These are phyloP conservation scores for Apophysomyces sp. DNA, from an alignment of 371 early-diverging fungal genomes.

Conservation along the genomic window DNA sequence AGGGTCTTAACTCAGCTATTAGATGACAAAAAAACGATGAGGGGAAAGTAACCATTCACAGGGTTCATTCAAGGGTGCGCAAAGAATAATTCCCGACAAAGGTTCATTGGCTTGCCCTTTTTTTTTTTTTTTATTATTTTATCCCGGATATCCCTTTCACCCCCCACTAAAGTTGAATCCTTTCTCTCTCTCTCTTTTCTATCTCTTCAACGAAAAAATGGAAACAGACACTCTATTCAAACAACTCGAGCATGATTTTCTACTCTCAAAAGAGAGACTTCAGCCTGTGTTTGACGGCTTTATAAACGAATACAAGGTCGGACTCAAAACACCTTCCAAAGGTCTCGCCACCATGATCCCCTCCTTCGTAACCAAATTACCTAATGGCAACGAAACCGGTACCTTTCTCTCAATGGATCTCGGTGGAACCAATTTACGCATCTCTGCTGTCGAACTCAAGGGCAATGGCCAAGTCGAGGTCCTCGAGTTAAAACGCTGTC, in stretches of 20 bases:
- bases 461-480: conserved; percentile 73
- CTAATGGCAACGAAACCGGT: conserved; percentile 85
- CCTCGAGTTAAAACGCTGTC: conserved; percentile 71
- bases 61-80: neutral
- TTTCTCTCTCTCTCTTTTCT: neutral
- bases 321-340: conserved; percentile 41
- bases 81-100: conserved; percentile 2
- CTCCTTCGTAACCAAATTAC: conserved; percentile 79
- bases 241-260: conserved; percentile 26
- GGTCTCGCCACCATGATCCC: conserved; percentile 74
- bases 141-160: neutral
- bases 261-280: conserved; percentile 45
- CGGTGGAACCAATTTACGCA: conserved; percentile 92
- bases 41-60: neutral
- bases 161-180: too few species aligned
- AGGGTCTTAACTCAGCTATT: neutral
- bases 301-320: conserved; percentile 38
- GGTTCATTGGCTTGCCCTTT: neutral
- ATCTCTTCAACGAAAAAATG: neutral
- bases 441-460: conserved; percentile 72
- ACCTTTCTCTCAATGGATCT: conserved; percentile 88
- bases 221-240: conserved; percentile 26
- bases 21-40: neutral
- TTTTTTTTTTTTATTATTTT: neutral
- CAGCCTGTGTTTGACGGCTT: conserved; percentile 52